A percentile compares a stretch with the other conserved stretches of the same genome.
Evolutionary conservation across 2,329 filamentous ascomycete genomes (phyloP).

Genomic region (Sphaceloma murrayae): DNA sequence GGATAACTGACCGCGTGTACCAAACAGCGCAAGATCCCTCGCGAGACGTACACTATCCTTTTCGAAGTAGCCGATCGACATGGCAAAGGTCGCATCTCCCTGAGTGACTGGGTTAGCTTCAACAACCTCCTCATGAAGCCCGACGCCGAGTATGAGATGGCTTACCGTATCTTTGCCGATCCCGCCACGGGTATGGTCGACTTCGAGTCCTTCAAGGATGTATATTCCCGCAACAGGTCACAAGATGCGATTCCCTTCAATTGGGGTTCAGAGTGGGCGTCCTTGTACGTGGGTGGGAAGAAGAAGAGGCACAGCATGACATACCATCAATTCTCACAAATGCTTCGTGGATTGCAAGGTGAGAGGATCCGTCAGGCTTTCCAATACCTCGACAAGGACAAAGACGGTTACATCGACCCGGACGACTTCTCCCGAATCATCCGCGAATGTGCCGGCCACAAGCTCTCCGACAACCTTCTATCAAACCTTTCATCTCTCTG

Average conservation of each 20-base stretch:
- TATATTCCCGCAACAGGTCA: constrained; percentile 86
- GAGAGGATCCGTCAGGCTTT: constrained; percentile 95
- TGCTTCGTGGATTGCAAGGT: constrained; percentile 90
- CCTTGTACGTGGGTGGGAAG: constrained; percentile 82
- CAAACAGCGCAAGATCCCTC: constrained; percentile 86
- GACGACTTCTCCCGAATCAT: constrained; percentile 97
- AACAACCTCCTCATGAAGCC: constrained; percentile 89
- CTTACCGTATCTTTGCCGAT: constrained; percentile 90
- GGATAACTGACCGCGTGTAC: constrained; percentile 1
- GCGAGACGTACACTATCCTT: constrained; percentile 88
- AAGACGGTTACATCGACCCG: constrained; percentile 89
- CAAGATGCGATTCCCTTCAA: constrained; percentile 80
- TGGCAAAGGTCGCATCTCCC: constrained; percentile 59
- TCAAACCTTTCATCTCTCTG: constrained; percentile 85
- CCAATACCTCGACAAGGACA: constrained; percentile 79
- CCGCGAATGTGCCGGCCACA: constrained; percentile 82
- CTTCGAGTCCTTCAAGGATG: constrained; percentile 74
- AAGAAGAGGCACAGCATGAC: constrained; percentile 84
- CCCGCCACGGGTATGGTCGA: constrained; percentile 76
- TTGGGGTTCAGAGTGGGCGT: constrained; percentile 95
- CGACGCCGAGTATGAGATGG: constrained; percentile 97
- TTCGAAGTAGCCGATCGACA: constrained; percentile 83
- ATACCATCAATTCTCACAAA: constrained; percentile 94
- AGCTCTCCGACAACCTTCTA: constrained; percentile 91
- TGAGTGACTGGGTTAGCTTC: constrained; percentile 86